These are phyloP conservation scores for Aspergillus conjunctus DNA, from an alignment of 495 filamentous ascomycete genomes.

Conservation along the genomic window DNA sequence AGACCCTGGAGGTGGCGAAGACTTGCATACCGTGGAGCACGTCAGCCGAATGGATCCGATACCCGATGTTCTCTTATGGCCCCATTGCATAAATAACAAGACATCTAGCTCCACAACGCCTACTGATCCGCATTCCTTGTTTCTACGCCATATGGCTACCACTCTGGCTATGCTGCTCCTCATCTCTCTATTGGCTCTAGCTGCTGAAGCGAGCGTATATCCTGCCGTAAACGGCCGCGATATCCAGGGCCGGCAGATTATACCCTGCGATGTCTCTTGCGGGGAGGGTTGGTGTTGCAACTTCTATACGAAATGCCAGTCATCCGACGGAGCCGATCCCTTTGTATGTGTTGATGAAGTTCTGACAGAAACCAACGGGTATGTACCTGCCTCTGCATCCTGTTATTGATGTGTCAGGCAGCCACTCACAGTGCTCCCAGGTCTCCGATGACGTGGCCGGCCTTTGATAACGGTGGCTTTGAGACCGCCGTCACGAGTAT, in stretches of 20 bases:
- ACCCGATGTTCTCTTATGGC: no score
- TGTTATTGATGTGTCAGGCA: not conserved
- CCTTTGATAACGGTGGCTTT: not conserved
- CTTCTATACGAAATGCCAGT: not conserved
- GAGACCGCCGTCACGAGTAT: not conserved
- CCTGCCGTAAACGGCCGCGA: not conserved
- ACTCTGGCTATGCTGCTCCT: not conserved
- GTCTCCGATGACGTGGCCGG: not conserved
- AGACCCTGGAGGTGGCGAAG: no score
- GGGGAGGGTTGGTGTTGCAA: not conserved
- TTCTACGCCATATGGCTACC: not conserved
- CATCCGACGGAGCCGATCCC: not conserved
- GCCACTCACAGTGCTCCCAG: not conserved
- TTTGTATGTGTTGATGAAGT: not conserved
- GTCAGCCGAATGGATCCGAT: no score
- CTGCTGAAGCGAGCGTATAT: not conserved
- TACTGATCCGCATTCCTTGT: no score
- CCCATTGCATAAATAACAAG: no score
- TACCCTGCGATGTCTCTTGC: not conserved
- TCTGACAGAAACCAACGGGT: not conserved
- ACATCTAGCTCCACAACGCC: no score
- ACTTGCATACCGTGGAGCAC: no score
- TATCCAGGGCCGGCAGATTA: not conserved
- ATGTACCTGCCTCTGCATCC: not conserved
- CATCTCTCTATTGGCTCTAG: not conserved